Evolutionary conservation across 768 basidiomycete species (phyloP).

Genomic region (Galerina marginata): DNA sequence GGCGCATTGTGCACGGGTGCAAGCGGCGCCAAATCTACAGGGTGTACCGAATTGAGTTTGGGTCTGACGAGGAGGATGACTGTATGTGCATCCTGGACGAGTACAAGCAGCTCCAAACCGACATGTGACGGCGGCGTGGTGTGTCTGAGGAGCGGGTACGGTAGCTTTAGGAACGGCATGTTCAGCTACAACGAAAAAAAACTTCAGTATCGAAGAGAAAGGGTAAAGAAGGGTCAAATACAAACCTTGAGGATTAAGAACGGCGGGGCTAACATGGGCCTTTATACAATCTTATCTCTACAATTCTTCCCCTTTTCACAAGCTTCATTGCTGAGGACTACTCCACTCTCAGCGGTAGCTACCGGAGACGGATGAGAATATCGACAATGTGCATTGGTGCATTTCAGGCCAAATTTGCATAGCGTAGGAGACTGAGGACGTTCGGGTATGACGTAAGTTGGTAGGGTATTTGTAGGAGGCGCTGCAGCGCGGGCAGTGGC

Average conservation of each 20-base stretch:
- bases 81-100: constrained; percentile 69
- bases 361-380: constrained; percentile 98
- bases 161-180: constrained; percentile 43
- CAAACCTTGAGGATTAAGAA: constrained; percentile 67
- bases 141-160: constrained; percentile 32
- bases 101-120: constrained; percentile 78
- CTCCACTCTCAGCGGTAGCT: constrained; percentile 91
- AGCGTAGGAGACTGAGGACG: constrained; percentile 87
- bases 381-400: constrained; percentile 86
- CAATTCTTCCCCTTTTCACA: constrained; percentile 91
- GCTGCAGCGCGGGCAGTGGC: constrained; percentile 35
- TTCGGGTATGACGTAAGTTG: constrained; percentile 66
- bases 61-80: constrained; percentile 60
- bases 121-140: constrained; percentile 51
- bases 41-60: constrained; percentile 52
- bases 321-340: constrained; percentile 92
- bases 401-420: constrained; percentile 93
- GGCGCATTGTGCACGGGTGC: constrained; percentile 86
- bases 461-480: constrained; percentile 29
- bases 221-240: constrained; percentile 6
- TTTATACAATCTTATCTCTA: constrained; percentile 92
- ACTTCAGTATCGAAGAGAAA: constrained; percentile 18
- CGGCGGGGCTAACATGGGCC: constrained; percentile 89
- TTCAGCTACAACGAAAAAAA: constrained; percentile 33
- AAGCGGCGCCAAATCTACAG: constrained; percentile 86